Evolutionary conservation across 2,329 filamentous ascomycete species (phyloP).

Genomic region (Colletotrichum spaethianum): DNA sequence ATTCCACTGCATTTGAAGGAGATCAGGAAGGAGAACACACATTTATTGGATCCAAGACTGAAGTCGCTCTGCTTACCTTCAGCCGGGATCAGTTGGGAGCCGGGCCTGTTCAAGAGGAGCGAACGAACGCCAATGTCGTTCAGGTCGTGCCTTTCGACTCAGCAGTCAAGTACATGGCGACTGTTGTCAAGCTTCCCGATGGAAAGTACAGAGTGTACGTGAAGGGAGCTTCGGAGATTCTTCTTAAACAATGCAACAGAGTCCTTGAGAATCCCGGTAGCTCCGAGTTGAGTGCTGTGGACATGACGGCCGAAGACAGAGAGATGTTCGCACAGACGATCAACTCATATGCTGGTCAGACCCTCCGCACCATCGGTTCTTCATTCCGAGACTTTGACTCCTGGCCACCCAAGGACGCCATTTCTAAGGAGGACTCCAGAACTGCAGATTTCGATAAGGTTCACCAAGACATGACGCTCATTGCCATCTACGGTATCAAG

Average conservation of each 20-base stretch:
- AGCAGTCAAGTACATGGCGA: slow-evolving; percentile 77
- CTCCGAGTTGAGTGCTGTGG: background rate
- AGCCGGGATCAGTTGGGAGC: slow-evolving; percentile 77
- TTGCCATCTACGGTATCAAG: slow-evolving; percentile 73
- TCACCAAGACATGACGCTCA: slow-evolving; percentile 53
- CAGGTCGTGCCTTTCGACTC: slow-evolving; percentile 58
- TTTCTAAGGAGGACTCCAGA: slow-evolving; percentile 66
- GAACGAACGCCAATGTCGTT: slow-evolving; percentile 68
- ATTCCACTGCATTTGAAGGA: slow-evolving; percentile 79
- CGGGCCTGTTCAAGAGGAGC: slow-evolving; percentile 71
- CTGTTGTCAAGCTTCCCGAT: slow-evolving; percentile 69
- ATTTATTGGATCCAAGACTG: slow-evolving; percentile 84
- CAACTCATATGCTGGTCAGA: slow-evolving; percentile 54
- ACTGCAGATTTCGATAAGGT: slow-evolving; percentile 68
- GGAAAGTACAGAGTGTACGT: slow-evolving; percentile 70
- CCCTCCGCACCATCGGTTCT: slow-evolving; percentile 58
- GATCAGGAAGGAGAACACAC: slow-evolving; percentile 70
- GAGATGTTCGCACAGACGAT: slow-evolving; percentile 50
- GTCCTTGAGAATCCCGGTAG: slow-evolving; percentile 44
- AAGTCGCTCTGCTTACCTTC: slow-evolving; percentile 81
- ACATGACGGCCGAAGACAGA: slow-evolving; percentile 37
- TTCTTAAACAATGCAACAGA: slow-evolving; percentile 58
- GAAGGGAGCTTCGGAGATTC: slow-evolving; percentile 67
- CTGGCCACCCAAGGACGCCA: slow-evolving; percentile 70
- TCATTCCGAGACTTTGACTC: slow-evolving; percentile 63